These are phyloP conservation scores for Xerophyta viscosa DNA, from an alignment of 106 monocot genomes.

Conservation along the genomic window DNA sequence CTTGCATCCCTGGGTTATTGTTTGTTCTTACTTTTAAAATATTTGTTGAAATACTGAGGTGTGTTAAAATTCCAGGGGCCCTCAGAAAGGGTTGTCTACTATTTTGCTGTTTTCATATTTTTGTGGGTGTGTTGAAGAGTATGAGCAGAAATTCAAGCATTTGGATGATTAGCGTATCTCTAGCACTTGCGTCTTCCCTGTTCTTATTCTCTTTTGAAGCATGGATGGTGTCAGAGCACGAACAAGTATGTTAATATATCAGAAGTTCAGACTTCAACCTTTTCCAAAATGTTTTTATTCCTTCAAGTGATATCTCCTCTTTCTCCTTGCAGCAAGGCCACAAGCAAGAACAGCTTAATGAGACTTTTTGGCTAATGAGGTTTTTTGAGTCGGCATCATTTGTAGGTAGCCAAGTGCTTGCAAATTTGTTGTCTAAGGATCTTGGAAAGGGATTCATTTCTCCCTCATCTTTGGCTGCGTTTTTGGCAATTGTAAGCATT, in stretches of 20 bases:
- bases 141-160: slow-evolving; percentile 37
- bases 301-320: slow-evolving; percentile 1
- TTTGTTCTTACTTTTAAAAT: no score
- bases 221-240: slow-evolving; percentile 87
- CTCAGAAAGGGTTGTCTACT: slow-evolving; percentile 61
- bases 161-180: slow-evolving; percentile 42
- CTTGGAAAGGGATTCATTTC: slow-evolving; percentile 32
- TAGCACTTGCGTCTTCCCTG: slow-evolving; percentile 63
- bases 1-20: no score
- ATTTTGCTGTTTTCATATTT: slow-evolving; percentile 70
- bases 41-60: no score
- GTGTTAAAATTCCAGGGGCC: slow-evolving; percentile 45
- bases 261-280: neutral
- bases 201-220: slow-evolving; percentile 85
- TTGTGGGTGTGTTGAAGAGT: slow-evolving; percentile 50
- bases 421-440: slow-evolving; percentile 70
- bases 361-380: slow-evolving; percentile 90
- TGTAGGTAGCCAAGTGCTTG: slow-evolving; percentile 70
- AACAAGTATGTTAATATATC: slow-evolving; percentile 55
- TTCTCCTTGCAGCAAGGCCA: slow-evolving; percentile 78
- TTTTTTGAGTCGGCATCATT: slow-evolving; percentile 80
- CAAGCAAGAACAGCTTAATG: slow-evolving; percentile 52
- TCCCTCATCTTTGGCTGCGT: slow-evolving; percentile 36
- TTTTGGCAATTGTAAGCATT: slow-evolving; percentile 56
- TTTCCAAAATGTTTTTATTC: neutral